Conservation (phyloP, 148 eudicot genomes). For the Pharnaceum exiguum region DNA sequence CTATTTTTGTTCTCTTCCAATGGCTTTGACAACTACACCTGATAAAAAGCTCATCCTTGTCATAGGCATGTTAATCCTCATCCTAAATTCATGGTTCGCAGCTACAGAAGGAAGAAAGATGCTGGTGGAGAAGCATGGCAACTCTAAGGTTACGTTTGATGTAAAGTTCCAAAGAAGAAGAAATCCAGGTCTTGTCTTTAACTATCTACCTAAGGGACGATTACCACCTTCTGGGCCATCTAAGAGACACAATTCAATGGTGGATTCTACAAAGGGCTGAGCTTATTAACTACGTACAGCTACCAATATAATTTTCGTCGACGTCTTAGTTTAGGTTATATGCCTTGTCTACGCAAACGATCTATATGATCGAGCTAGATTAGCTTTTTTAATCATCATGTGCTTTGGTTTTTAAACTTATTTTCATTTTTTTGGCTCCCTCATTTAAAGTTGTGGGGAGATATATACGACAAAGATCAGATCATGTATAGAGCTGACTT, state of each 20-base stretch:
- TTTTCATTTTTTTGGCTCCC: background rate
- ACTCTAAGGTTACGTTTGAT: background rate
- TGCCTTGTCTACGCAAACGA: too few species aligned
- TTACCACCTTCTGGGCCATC: conserved; percentile 23
- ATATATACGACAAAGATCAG: background rate
- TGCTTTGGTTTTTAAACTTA: background rate
- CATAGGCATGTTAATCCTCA: background rate
- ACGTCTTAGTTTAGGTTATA: background rate
- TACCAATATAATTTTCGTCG: background rate
- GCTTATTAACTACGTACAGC: background rate
- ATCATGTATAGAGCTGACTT: conserved; percentile 9
- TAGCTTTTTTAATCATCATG: background rate
- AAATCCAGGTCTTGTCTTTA: conserved; percentile 12
- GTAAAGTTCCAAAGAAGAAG: conserved; percentile 14
- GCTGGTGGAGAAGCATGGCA: background rate
- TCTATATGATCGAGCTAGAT: too few species aligned
- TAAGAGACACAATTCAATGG: conserved; percentile 21
- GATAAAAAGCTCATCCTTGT: background rate
- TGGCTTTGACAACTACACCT: conserved; percentile 6
- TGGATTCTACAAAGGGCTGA: conserved; percentile 20
- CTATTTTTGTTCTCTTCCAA: background rate
- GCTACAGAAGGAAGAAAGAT: conserved; percentile 1
- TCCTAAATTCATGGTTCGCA: conserved; percentile 13
- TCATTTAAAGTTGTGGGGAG: background rate
- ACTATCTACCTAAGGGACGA: conserved; percentile 14